phyloP scores from a whole-genome alignment of 306 rosid species.

The Lathyrus aphaca region DNA sequence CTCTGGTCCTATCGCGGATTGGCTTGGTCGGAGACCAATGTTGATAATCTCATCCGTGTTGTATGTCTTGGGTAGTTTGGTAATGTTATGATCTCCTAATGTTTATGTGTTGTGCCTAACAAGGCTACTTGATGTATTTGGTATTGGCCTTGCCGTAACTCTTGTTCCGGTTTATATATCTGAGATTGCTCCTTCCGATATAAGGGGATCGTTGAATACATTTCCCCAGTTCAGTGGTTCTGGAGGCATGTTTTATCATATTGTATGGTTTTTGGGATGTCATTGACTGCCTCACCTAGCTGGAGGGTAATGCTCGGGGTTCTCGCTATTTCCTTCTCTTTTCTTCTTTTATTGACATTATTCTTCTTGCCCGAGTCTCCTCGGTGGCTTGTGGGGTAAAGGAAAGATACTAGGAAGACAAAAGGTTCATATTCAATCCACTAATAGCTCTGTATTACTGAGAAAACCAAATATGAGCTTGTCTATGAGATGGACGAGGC shows the following conservation, averaged over 20 bases:
- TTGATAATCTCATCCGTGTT: conserved; percentile 67
- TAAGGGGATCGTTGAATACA: conserved; percentile 75
- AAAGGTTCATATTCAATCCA: conserved; percentile 77
- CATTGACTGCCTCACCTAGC: conserved; percentile 59
- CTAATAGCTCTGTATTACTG: conserved; percentile 69
- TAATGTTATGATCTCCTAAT: conserved; percentile 84
- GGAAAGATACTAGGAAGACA: conserved; percentile 66
- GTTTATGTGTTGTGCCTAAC: conserved; percentile 65
- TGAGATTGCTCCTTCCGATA: conserved; percentile 88
- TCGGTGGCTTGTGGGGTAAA: conserved; percentile 83
- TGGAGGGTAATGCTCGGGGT: conserved; percentile 82
- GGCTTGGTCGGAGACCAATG: conserved; percentile 77
- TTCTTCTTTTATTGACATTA: conserved; percentile 54
- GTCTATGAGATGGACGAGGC: conserved; percentile 69
- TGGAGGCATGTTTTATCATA: conserved; percentile 80
- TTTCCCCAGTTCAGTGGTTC: conserved; percentile 87
- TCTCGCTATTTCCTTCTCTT: conserved; percentile 71
- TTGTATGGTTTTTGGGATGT: conserved; percentile 77
- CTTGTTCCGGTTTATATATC: conserved; percentile 77
- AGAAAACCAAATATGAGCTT: conserved; percentile 56
- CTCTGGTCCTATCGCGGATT: conserved; percentile 71
- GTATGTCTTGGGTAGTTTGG: conserved; percentile 66
- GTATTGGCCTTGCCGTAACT: conserved; percentile 85
- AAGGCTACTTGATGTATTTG: conserved; percentile 79
- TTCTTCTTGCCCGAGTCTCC: conserved; percentile 93